Base-by-base conservation (phyloP, 345 rosid species). In the Sonneratia caseolaris region DNA sequence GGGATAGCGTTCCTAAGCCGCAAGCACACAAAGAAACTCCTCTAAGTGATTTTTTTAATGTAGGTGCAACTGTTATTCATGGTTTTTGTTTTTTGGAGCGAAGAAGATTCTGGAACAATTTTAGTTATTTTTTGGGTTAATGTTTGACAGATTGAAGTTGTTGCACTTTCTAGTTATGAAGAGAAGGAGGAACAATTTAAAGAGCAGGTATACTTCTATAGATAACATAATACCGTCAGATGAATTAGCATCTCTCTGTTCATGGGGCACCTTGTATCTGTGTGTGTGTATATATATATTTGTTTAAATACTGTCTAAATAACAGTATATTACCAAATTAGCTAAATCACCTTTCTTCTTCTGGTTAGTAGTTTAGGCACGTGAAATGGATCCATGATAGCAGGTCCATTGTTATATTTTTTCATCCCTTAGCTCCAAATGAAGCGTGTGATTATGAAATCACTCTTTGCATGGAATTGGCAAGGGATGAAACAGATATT, bases 1-100 rank as follows among this genome's bases (percentile, higher is more conserved):
- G 99, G 99, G 98, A 96, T 69, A 80, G 84, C 56, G 97, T 96
- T 70, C 92, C 97, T 37, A 96, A 96, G 90, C 98, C 98, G 68
- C 81, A 87, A 80, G 96, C 94, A 40, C 98, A 92, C 83, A 82
- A 79, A 80, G 91, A 91, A 81, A 96, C 97, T 76, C 98, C 91
- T 27, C 73, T 96, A 53, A 89, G 98, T 74, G 99, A 96, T 74
- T 96, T 96, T 82, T 96, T 96, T 82, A 92, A 96, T 82, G 98
- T 96, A 82, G 69, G 93, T 66, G 53, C 62, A 24, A 13, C 53
- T 32, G 64, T 71, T 37, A 40, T 18, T 11, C 2, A 16, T 53
- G n/a, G 18, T 24, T 66, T 59, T 62, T n/a, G n/a, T n/a, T 61
- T 38, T 59, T 18, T 9, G 19, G 18, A 48, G n/a, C 5, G 42